phyloP scores from a whole-genome alignment of 2,329 filamentous ascomycete genomes.

The Aspergillus sp. region DNA sequence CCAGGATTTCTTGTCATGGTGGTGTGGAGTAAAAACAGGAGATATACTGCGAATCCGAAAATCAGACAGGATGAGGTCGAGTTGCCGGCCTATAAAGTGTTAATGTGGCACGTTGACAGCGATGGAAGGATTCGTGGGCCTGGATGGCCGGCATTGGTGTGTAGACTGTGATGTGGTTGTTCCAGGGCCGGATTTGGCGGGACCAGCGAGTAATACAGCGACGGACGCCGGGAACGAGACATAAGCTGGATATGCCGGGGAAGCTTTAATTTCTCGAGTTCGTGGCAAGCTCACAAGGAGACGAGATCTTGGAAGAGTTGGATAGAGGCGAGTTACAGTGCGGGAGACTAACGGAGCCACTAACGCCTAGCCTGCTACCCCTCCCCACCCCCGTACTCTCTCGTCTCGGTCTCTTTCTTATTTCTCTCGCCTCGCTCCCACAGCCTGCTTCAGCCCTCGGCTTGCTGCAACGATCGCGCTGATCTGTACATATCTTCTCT shows the following conservation, averaged over 20 bases:
- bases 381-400: slow-evolving; percentile 22
- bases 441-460: not conserved
- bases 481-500: slow-evolving; percentile 6
- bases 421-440: slow-evolving; percentile 8
- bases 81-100: not conserved
- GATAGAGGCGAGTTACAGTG: not conserved
- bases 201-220: not conserved
- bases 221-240: slow-evolving; percentile 4
- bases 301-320: not conserved
- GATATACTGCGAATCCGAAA: slow-evolving; percentile 1
- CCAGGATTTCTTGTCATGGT: not conserved
- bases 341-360: slow-evolving; percentile 3
- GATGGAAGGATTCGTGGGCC: slow-evolving; percentile 3
- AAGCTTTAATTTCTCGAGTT: not conserved
- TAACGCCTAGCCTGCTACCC: slow-evolving; percentile 19
- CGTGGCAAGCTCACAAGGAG: not conserved
- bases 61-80: not conserved
- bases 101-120: not conserved
- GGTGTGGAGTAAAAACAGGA: slow-evolving; percentile 5
- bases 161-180: not conserved
- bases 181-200: not conserved
- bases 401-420: slow-evolving; percentile 4
- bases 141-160: not conserved
- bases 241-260: not conserved
- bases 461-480: not conserved